These are phyloP conservation scores for Prunella vulgaris DNA, from an alignment of 257 asterid genomes.

Conservation along the genomic window DNA sequence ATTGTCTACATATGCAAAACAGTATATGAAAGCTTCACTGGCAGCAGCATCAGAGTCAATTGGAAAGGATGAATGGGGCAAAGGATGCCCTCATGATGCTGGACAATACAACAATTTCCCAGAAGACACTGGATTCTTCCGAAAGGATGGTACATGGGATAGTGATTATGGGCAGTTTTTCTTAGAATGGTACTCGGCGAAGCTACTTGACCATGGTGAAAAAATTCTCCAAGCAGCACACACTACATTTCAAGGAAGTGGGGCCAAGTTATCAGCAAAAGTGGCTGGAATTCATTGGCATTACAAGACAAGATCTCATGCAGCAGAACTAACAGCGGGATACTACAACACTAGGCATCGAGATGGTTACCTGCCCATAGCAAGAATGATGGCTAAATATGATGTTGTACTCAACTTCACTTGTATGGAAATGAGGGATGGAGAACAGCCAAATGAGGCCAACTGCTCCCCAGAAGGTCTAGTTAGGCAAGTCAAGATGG, in stretches of 20 bases:
- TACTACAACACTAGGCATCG: conserved; percentile 72
- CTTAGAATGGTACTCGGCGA: conserved; percentile 73
- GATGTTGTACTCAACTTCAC: conserved; percentile 70
- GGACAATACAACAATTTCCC: conserved; percentile 80
- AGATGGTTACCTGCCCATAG: conserved; percentile 84
- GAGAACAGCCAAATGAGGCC: conserved; percentile 69
- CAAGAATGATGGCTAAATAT: conserved; percentile 67
- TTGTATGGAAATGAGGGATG: conserved; percentile 91
- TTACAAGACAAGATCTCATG: conserved; percentile 84
- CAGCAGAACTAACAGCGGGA: conserved; percentile 86
- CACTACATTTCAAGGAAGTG: conserved; percentile 58
- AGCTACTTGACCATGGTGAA: conserved; percentile 78
- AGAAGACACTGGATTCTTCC: conserved; percentile 78
- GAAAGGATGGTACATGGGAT: conserved; percentile 74
- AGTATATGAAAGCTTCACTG: conserved; percentile 91
- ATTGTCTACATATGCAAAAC: conserved; percentile 20
- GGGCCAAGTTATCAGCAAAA: conserved; percentile 79
- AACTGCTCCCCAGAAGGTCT: conserved; percentile 88
- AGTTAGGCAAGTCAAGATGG: conserved; percentile 78
- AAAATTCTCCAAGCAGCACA: conserved; percentile 65
- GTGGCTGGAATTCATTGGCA: conserved; percentile 97
- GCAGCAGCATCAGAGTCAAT: conserved; percentile 68
- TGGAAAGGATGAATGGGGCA: conserved; percentile 73
- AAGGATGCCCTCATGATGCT: conserved; percentile 78
- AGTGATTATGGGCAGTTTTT: conserved; percentile 81